These are phyloP conservation scores for Evernia prunastri DNA, from an alignment of 495 filamentous ascomycete species.

Conservation along the genomic window DNA sequence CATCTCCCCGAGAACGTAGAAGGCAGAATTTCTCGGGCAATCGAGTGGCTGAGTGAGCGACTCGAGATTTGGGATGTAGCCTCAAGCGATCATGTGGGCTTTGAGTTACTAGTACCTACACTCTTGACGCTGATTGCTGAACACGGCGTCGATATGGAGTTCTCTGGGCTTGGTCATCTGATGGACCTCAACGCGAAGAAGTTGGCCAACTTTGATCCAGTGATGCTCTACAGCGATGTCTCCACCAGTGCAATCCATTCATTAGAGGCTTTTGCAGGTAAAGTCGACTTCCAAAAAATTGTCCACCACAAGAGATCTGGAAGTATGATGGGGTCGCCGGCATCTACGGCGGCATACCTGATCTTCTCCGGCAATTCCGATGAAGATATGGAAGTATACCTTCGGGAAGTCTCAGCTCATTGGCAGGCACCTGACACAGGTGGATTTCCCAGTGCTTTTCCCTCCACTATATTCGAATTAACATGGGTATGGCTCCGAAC, in stretches of 20 bases:
- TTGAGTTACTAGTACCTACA: conserved; percentile 35
- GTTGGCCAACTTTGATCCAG: conserved; percentile 25
- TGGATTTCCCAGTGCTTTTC: conserved; percentile 29
- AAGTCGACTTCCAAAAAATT: conserved; percentile 39
- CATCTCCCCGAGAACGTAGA: no score
- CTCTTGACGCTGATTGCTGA: no score
- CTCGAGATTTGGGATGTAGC: conserved; percentile 24
- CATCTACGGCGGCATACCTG: conserved; percentile 38
- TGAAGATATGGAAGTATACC: conserved; percentile 34
- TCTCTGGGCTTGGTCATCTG: no score
- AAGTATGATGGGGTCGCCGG: conserved; percentile 37
- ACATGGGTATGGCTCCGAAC: conserved; percentile 23
- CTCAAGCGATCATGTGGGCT: conserved; percentile 29
- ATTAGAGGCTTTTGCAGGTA: conserved; percentile 42
- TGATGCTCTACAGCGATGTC: conserved; percentile 27
- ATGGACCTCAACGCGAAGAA: conserved; percentile 20
- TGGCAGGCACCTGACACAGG: background rate
- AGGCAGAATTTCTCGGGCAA: no score
- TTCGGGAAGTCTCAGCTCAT: conserved; percentile 22
- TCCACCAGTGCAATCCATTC: conserved; percentile 37
- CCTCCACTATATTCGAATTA: conserved; percentile 31
- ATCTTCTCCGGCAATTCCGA: conserved; percentile 43
- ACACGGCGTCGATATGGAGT: no score
- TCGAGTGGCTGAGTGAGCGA: no score
- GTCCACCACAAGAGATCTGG: conserved; percentile 32